Evolutionary conservation across 306 rosid species (phyloP).

Genomic region (Neltuma alba): DNA sequence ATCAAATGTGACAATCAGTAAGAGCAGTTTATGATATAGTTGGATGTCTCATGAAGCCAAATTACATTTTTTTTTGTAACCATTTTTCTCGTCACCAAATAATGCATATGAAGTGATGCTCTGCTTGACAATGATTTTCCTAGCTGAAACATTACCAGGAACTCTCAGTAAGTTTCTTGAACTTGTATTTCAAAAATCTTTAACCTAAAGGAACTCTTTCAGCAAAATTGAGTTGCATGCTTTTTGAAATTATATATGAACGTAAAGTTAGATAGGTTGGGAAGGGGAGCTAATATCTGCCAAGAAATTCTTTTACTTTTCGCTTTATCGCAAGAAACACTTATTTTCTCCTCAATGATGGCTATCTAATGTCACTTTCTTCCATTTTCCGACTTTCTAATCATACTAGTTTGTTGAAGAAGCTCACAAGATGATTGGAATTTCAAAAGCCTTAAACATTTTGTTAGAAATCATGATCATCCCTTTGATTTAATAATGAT

Average conservation of each 20-base stretch:
- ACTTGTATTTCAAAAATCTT: conserved; percentile 3
- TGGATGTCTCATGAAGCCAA: conserved; percentile 21
- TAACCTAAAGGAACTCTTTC: not conserved
- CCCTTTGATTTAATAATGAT: conserved; percentile 23
- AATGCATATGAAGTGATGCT: not conserved
- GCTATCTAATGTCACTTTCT: conserved; percentile 3
- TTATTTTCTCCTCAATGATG: conserved; percentile 16
- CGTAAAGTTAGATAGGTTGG: conserved; percentile 12
- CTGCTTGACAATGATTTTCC: conserved; percentile 19
- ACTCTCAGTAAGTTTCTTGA: conserved; percentile 12
- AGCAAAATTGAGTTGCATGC: not conserved
- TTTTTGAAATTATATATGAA: conserved; percentile 9
- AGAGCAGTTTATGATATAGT: conserved; percentile 9
- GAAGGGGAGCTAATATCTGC: conserved; percentile 5
- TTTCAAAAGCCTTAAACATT: conserved; percentile 18
- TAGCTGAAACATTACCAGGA: conserved; percentile 21
- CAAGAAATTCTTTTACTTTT: conserved; percentile 11
- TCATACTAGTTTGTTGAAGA: not conserved
- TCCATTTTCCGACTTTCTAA: not conserved
- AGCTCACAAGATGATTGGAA: not conserved
- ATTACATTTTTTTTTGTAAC: conserved; percentile 18
- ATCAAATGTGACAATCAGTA: conserved; percentile 8
- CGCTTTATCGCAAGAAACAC: not conserved
- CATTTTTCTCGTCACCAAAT: not conserved
- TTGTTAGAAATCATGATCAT: conserved; percentile 19